Evolutionary conservation across 495 filamentous ascomycete species (phyloP), one percentile per base, ranked within the genome.

Genomic region (Coniosporium apollinis): DNA sequence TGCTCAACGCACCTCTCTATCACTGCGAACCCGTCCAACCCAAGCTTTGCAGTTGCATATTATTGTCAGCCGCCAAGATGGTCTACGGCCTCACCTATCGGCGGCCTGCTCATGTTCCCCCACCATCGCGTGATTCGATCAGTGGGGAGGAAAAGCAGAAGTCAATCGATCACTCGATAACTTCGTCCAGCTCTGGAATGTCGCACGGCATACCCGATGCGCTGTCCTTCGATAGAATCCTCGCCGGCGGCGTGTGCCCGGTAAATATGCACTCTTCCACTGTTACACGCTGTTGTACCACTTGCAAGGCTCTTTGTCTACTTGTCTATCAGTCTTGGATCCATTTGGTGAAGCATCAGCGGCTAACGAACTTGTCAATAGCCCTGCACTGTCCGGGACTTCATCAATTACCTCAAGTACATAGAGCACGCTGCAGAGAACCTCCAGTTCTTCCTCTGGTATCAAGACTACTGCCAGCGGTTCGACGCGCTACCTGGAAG

Each of bases 361-460:
- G n/a, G 7, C 32, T 19, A 15, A 37, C 43, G 45, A 11, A 42
- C 30, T n/a, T 19, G 1, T 3, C 15, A 13, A n/a, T 41, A 84
- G 79, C 80, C 80, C 18, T 71, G 72, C 49, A 82, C 80, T 0
- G 47, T 66, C 19, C 67, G 77, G 19, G 79, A 86, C 43, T 84
- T 86, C 50, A 79, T 83, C 73, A 77, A 80, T 55, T 86, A 82
- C 48, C 61, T 83, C 28, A 61, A 72, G 34, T 80, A 82, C 51
- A 66, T 86, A 33, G 79, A 83, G 48, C 70, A 72, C 22, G 53
- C 71, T 9, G 73, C 80, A 32, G 79, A 85, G 56, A 83, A 83
- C 50, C 64, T 85, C 19, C 79, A 85, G 52, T 85, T 85, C 56
- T 81, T 62, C 50, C 67, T 85, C 11, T 86, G 80, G 80, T 65